Conservation (phyloP, 148 eudicot genomes). For the Vaccinium darrowii region DNA sequence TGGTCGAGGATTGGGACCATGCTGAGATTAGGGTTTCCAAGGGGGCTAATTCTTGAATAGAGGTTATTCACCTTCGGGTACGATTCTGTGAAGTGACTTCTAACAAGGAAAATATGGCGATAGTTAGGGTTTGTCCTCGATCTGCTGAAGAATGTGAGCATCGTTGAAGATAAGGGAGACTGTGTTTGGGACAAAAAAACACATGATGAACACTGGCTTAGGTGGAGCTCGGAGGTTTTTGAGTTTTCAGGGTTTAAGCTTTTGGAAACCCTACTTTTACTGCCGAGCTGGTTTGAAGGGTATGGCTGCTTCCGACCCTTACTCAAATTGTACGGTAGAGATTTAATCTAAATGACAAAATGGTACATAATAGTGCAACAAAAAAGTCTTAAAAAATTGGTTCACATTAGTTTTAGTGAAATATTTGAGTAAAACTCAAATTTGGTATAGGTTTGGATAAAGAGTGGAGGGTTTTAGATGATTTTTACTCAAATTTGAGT, state of each 20-base stretch:
- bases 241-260: neutral
- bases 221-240: neutral
- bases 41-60: conserved; percentile 35
- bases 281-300: too few species aligned
- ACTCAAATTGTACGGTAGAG: too few species aligned
- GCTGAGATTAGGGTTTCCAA: conserved; percentile 23
- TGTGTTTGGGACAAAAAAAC: neutral
- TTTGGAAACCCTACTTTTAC: neutral
- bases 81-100: neutral
- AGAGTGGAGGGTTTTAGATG: too few species aligned
- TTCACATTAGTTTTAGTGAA: too few species aligned
- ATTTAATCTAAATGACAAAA: too few species aligned
- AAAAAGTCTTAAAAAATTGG: too few species aligned
- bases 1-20: conserved; percentile 42
- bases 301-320: too few species aligned
- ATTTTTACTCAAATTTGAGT: too few species aligned
- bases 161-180: neutral
- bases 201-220: conserved; percentile 3
- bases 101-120: neutral
- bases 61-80: conserved; percentile 10
- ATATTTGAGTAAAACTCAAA: too few species aligned
- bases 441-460: too few species aligned
- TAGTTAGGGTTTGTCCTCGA: neutral
- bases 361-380: too few species aligned
- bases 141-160: neutral